Evolutionary conservation across 2,329 filamentous ascomycete species (phyloP).

Genomic region (Dactylellina haptotyla): DNA sequence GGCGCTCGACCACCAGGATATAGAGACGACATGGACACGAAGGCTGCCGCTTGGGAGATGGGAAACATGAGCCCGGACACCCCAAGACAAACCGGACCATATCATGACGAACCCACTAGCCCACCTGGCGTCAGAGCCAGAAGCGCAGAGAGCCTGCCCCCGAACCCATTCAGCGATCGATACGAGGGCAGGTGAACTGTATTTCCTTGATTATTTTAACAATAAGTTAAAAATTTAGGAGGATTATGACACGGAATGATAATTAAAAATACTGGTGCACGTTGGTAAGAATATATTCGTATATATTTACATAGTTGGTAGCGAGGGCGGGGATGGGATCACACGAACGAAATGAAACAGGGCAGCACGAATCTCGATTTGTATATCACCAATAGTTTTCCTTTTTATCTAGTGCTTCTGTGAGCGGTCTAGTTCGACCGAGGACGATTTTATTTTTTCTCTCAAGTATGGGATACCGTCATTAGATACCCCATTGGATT

Average conservation of each 20-base stretch:
- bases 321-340: too few species aligned
- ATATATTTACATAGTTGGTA: too few species aligned
- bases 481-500: constrained; percentile 2
- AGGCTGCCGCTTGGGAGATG: constrained; percentile 52
- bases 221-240: too few species aligned
- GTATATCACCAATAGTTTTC: constrained; percentile 17
- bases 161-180: constrained; percentile 45
- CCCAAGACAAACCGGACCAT: constrained; percentile 24
- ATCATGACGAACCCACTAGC: constrained; percentile 47
- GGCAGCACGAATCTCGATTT: constrained; percentile 3
- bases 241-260: too few species aligned
- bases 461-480: background rate
- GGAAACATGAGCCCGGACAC: constrained; percentile 46
- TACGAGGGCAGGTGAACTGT: constrained; percentile 22
- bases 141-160: constrained; percentile 29
- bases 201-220: too few species aligned
- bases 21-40: constrained; percentile 40
- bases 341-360: too few species aligned
- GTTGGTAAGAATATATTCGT: too few species aligned
- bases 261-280: too few species aligned
- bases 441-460: background rate
- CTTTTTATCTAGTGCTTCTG: constrained; percentile 3
- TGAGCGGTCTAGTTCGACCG: background rate
- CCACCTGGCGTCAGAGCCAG: constrained; percentile 36
- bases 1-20: constrained; percentile 30